A percentile compares a stretch with the other conserved stretches of the same genome.
phyloP scores from a whole-genome alignment of 768 basidiomycete genomes.

The Kwoniella sp. region DNA sequence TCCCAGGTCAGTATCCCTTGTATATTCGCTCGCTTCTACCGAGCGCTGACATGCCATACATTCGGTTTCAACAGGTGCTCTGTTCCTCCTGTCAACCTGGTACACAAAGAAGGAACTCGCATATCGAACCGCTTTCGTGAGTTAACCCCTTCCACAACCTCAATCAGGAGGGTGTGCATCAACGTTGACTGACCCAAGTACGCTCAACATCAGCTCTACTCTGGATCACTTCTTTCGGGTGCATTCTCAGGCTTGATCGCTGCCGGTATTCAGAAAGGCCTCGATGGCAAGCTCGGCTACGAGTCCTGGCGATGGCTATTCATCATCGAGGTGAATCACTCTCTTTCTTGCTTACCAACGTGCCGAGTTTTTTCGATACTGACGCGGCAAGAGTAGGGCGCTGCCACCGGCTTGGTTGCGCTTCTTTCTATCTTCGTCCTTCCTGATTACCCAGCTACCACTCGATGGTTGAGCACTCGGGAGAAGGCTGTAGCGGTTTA shows the following conservation, averaged over 20 bases:
- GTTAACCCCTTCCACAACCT: no score
- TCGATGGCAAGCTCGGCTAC: conserved; percentile 70
- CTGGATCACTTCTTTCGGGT: conserved; percentile 39
- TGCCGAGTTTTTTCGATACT: not conserved
- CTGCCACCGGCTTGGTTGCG: conserved; percentile 27
- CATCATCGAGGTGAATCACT: conserved; percentile 22
- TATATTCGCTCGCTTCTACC: not conserved
- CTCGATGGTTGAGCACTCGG: conserved; percentile 28
- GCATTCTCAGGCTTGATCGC: conserved; percentile 62
- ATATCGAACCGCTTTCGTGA: conserved; percentile 21
- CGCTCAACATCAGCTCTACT: conserved; percentile 15
- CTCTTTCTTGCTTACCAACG: not conserved
- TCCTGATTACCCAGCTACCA: conserved; percentile 36
- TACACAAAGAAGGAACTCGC: conserved; percentile 46
- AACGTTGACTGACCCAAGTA: not conserved
- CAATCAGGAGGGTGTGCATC: no score
- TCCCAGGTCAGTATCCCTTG: conserved; percentile 26
- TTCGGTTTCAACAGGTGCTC: conserved; percentile 53
- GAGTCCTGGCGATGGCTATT: conserved; percentile 71
- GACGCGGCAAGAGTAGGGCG: conserved; percentile 12
- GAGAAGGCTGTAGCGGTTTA: conserved; percentile 30
- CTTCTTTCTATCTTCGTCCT: conserved; percentile 23
- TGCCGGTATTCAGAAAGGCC: conserved; percentile 70
- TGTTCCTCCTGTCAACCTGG: conserved; percentile 43
- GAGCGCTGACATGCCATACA: conserved; percentile 27